Conservation (phyloP, 805 yeast genomes). For the Candida awuae region DNA sequence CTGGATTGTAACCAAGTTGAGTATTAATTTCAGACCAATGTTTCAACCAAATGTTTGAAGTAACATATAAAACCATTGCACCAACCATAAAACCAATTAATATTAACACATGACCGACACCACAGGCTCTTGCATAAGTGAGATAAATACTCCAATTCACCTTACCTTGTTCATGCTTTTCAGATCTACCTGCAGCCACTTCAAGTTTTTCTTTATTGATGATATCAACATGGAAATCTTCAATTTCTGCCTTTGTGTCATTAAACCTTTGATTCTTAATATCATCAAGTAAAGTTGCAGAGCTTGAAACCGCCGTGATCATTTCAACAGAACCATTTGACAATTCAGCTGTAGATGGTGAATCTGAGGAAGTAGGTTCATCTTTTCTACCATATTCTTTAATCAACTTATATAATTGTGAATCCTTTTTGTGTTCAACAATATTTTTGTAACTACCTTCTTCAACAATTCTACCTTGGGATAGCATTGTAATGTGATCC, state of each 20-base stretch:
- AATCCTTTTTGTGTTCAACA: constrained; percentile 27
- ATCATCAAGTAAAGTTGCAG: constrained; percentile 23
- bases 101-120: constrained; percentile 51
- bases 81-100: constrained; percentile 49
- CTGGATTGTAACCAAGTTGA: constrained; percentile 58
- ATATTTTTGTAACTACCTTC: constrained; percentile 55
- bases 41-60: constrained; percentile 85
- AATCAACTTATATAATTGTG: constrained; percentile 33
- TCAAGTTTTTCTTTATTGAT: constrained; percentile 32
- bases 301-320: constrained; percentile 13
- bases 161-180: constrained; percentile 86
- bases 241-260: constrained; percentile 57
- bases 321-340: constrained; percentile 14
- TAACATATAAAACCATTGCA: constrained; percentile 54
- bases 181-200: constrained; percentile 44
- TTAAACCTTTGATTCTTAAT: constrained; percentile 28
- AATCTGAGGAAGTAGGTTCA: neutral
- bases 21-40: constrained; percentile 95
- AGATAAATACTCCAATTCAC: constrained; percentile 82
- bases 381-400: constrained; percentile 51
- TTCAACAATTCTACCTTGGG: constrained; percentile 57
- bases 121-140: constrained; percentile 85
- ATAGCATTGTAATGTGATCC: constrained; percentile 51
- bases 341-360: constrained; percentile 1
- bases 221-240: constrained; percentile 32